A percentile compares a stretch with the other conserved stretches of the same genome.
Evolutionary conservation across 768 basidiomycete genomes (phyloP).

Genomic region (Tricholoma hemisulphureum): DNA sequence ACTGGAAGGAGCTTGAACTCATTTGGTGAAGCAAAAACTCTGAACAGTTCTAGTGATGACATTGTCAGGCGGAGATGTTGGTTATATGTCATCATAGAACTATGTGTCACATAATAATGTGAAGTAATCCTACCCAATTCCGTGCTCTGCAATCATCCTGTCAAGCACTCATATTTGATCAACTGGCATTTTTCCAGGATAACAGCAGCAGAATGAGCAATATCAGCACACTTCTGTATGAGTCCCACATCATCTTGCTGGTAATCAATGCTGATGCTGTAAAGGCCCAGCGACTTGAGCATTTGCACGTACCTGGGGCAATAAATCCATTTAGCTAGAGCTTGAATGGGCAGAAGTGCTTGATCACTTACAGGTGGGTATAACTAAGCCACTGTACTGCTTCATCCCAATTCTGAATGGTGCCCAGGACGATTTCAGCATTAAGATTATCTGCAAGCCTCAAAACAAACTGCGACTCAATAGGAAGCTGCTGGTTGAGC

Average conservation of each 20-base stretch:
- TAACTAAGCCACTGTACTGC: slow-evolving; percentile 98
- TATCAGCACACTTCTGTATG: slow-evolving; percentile 92
- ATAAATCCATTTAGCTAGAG: slow-evolving; percentile 3
- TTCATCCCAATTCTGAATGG: slow-evolving; percentile 91
- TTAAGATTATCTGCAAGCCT: slow-evolving; percentile 95
- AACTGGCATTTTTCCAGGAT: slow-evolving; percentile 92
- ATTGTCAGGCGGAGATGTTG: slow-evolving; percentile 87
- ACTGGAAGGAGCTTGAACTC: slow-evolving; percentile 93
- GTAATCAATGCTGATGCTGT: slow-evolving; percentile 88
- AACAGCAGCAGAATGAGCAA: slow-evolving; percentile 89
- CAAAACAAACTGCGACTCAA: slow-evolving; percentile 91
- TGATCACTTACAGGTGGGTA: slow-evolving; percentile 75
- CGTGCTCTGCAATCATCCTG: slow-evolving; percentile 87
- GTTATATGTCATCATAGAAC: slow-evolving; percentile 96
- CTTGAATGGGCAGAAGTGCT: slow-evolving; percentile 8
- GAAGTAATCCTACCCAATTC: slow-evolving; percentile 94
- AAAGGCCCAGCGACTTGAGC: slow-evolving; percentile 85
- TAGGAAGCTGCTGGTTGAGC: slow-evolving; percentile 96
- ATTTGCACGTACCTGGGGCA: slow-evolving; percentile 83
- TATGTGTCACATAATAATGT: slow-evolving; percentile 93
- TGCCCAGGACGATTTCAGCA: slow-evolving; percentile 95
- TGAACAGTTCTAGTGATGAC: slow-evolving; percentile 87
- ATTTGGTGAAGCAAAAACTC: slow-evolving; percentile 92
- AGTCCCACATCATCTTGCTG: slow-evolving; percentile 79
- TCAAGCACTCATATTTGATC: slow-evolving; percentile 87